phyloP scores from a whole-genome alignment of 345 rosid species.

The Heritiera littoralis region DNA sequence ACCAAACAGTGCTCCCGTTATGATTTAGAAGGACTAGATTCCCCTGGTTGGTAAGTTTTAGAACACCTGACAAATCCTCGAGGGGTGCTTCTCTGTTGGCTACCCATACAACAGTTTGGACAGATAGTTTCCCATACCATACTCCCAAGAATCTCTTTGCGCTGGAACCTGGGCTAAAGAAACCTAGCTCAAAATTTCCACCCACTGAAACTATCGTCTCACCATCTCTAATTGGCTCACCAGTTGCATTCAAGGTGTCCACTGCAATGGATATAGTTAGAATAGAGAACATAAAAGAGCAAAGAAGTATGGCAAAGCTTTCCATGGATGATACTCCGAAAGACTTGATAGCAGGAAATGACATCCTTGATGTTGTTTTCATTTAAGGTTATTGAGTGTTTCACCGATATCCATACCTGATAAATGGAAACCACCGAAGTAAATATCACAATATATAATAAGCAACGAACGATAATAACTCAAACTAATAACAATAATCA shows the following conservation, averaged over 20 bases:
- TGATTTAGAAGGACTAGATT: conserved; percentile 28
- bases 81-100: conserved; percentile 48
- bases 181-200: conserved; percentile 31
- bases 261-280: background rate
- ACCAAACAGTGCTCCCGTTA: conserved; percentile 33
- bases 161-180: conserved; percentile 28
- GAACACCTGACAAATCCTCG: conserved; percentile 27
- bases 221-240: conserved; percentile 26
- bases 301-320: background rate
- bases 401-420: too few relatives aligned
- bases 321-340: conserved; percentile 30
- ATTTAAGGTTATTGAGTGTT: too few relatives aligned
- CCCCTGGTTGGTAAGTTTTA: conserved; percentile 27
- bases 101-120: conserved; percentile 39
- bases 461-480: too few relatives aligned
- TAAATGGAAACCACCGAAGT: too few relatives aligned
- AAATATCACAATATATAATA: too few relatives aligned
- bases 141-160: conserved; percentile 38
- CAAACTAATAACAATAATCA: too few relatives aligned
- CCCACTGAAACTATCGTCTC: conserved; percentile 27
- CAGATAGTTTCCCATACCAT: conserved; percentile 34
- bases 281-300: background rate
- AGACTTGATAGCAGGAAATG: conserved; percentile 13
- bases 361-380: too few relatives aligned
- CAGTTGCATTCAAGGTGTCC: background rate